Evolutionary conservation across 805 yeast genomes (phyloP).

Genomic region (Candida arabinofermentans): DNA sequence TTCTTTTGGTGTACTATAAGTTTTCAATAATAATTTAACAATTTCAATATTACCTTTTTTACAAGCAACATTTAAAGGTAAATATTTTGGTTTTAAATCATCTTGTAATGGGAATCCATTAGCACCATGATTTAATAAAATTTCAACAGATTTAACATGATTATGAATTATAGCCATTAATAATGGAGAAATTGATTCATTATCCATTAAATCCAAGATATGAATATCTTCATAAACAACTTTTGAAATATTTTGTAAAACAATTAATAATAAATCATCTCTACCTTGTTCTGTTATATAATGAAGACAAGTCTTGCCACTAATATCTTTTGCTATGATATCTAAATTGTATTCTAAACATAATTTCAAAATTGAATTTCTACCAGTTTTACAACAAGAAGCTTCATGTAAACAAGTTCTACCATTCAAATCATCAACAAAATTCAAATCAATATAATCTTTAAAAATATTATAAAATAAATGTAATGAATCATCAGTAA

Average conservation of each 20-base stretch:
- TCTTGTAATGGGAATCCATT: constrained; percentile 45
- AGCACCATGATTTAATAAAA: constrained; percentile 47
- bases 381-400: constrained; percentile 27
- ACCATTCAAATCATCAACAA: constrained; percentile 68
- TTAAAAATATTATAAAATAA: constrained; percentile 45
- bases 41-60: constrained; percentile 73
- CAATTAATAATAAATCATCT: constrained; percentile 35
- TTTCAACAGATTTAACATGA: constrained; percentile 50
- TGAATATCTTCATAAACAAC: constrained; percentile 8
- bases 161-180: constrained; percentile 71
- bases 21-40: constrained; percentile 55
- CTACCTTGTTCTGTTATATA: constrained; percentile 70
- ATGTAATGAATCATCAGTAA: constrained; percentile 58
- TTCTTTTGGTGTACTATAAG: constrained; percentile 24
- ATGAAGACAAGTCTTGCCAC: constrained; percentile 82
- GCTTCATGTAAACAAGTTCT: constrained; percentile 77
- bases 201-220: constrained; percentile 48
- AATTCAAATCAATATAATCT: constrained; percentile 55
- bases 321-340: constrained; percentile 47
- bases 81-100: constrained; percentile 56
- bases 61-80: constrained; percentile 85
- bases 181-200: constrained; percentile 78
- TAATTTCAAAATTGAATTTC: constrained; percentile 24
- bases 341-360: constrained; percentile 24
- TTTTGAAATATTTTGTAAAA: constrained; percentile 32